Conservation (phyloP, 306 rosid species). For the Cucumis sativus region Cucumber_9930_V3 NC_026659.2:28753501-28754000, state of each 20-base stretch:
- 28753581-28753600: not conserved
- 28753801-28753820: not conserved
- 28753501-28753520: not conserved
- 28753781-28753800: constrained; percentile 20
- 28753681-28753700: constrained; percentile 54
- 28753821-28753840: not conserved
- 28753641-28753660: not conserved
- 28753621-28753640: not conserved
- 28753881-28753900: constrained; percentile 37
- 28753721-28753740: constrained; percentile 68
- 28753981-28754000: not conserved
- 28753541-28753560: not conserved
- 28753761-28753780: constrained; percentile 37
- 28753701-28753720: constrained; percentile 89
- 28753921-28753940: constrained; percentile 75
- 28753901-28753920: constrained; percentile 42
- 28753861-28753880: constrained; percentile 1
- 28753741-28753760: constrained; percentile 35
- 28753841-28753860: not conserved
- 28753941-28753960: constrained; percentile 72
- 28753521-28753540: not conserved
- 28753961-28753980: constrained; percentile 53
- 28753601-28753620: not conserved
- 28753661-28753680: constrained; percentile 8
- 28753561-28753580: not conserved